Evolutionary conservation across 2,329 filamentous ascomycete species (phyloP).

Genomic region (Pseudonectria foliicola): DNA sequence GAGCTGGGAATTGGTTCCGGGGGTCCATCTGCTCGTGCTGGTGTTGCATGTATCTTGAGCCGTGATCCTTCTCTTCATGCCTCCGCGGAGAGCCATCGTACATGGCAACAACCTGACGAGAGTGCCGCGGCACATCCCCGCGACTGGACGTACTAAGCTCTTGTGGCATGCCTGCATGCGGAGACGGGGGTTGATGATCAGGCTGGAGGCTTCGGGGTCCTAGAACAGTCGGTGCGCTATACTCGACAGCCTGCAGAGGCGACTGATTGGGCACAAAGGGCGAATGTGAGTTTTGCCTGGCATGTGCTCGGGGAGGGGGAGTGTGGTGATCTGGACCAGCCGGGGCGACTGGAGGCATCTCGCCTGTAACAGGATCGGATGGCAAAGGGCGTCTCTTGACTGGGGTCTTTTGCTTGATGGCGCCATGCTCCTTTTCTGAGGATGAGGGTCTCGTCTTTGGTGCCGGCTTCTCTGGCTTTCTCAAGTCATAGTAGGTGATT

Average conservation of each 20-base stretch:
- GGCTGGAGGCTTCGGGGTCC: conserved; percentile 26
- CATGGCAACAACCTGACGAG: conserved; percentile 28
- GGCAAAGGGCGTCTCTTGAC: conserved; percentile 82
- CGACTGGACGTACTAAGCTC: conserved; percentile 16
- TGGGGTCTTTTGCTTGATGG: conserved; percentile 45
- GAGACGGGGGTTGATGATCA: conserved; percentile 32
- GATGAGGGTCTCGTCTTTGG: conserved; percentile 45
- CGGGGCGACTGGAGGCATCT: conserved; percentile 25
- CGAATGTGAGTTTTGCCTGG: conserved; percentile 30
- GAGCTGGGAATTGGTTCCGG: conserved; percentile 27
- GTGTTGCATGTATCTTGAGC: conserved; percentile 21
- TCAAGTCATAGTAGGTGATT: conserved; percentile 89
- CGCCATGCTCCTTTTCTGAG: conserved; percentile 30
- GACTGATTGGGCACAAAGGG: conserved; percentile 43
- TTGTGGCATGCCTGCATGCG: conserved; percentile 14
- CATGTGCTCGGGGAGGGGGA: conserved; percentile 41
- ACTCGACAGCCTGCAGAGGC: conserved; percentile 47
- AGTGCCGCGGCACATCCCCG: conserved; percentile 22
- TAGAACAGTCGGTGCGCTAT: conserved; percentile 34
- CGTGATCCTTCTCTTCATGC: conserved; percentile 32
- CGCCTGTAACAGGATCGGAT: conserved; percentile 61
- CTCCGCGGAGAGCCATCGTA: conserved; percentile 28
- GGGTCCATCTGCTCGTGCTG: conserved; percentile 33
- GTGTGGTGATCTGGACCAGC: conserved; percentile 38
- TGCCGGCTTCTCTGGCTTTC: conserved; percentile 66